Conservation (phyloP, 177 flowering plant species). For the Tripterygium wilfordii region DNA sequence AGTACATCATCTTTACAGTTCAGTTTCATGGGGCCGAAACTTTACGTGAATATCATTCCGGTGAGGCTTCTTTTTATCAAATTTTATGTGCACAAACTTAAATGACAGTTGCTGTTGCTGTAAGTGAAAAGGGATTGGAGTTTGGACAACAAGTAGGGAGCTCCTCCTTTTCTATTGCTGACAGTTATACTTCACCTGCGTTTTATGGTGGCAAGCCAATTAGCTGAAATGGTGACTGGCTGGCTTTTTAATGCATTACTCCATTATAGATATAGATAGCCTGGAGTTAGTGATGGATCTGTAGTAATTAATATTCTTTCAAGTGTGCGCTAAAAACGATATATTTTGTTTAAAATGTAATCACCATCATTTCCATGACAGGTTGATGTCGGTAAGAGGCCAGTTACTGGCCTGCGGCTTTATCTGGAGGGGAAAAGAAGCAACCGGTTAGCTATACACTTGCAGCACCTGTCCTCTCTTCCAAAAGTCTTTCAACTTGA, state of each 20-base stretch:
- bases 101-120: too few relatives aligned
- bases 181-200: too few relatives aligned
- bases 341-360: background rate
- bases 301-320: too few relatives aligned
- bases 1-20: conserved; percentile 65
- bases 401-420: conserved; percentile 88
- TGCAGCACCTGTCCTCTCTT: conserved; percentile 92
- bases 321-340: too few relatives aligned
- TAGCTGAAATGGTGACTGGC: too few relatives aligned
- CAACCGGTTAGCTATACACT: conserved; percentile 83
- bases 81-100: background rate
- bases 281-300: too few relatives aligned
- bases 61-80: conserved; percentile 30
- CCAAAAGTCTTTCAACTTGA: conserved; percentile 71
- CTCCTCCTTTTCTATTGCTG: too few relatives aligned
- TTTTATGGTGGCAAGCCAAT: too few relatives aligned
- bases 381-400: conserved; percentile 96
- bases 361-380: conserved; percentile 14
- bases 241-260: too few relatives aligned
- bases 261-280: too few relatives aligned
- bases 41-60: conserved; percentile 70
- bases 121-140: too few relatives aligned
- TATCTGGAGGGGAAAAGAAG: conserved; percentile 89
- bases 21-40: conserved; percentile 92
- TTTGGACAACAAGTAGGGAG: too few relatives aligned